Evolutionary conservation across 2,329 filamentous ascomycete species (phyloP), one percentile per base, ranked within the genome.

Genomic region (Trichoderma sp.): DNA sequence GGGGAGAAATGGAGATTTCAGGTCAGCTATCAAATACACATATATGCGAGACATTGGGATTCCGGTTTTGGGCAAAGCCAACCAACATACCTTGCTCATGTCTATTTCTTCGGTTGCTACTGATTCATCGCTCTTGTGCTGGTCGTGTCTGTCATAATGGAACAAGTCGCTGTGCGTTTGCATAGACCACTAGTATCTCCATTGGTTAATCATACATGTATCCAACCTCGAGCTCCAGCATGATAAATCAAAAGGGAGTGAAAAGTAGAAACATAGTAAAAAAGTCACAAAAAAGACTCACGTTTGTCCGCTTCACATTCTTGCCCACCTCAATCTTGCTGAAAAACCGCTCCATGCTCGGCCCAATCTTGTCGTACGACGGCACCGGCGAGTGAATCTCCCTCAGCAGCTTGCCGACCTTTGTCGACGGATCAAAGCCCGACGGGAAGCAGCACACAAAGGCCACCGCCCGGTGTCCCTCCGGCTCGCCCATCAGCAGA

Each of bases 271-370:
- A 65, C 5, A 34, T 34, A 70, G 3, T 26, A 32, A 28, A 57
- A 26, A 9, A 2, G 21, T 30, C 30, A 30, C 30, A 56, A 36
- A 14, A n/a, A n/a, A 28, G 1, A 74, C 76, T 73, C 63, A 86
- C 86, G 39, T 89, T 89, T 5, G 83, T 77, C n/a, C 87, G 78
- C 76, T 85, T 86, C 2, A 84, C 84, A 61, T 79, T 81, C 76
- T 82, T 86, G 0, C 86, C 87, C 0, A 84, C 84, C 69, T 85
- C 80, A 0, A 88, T 66, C 62, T 81, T 83, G 3, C 76, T 75
- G 73, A 89, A 88, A 76, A 86, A 88, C 6, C 82, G 81, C 77
- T 89, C 86, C 86, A 89, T 88, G 72, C 86, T 88, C 0, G 80
- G 75, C 0, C 84, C 86, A 32, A 89, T 88, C 79, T 85, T 88